A percentile compares a stretch with the other conserved stretches of the same genome.
These are phyloP conservation scores for Globisporangium alternatum DNA, from an alignment of 352 stramenopile species.

Conservation along the genomic window DNA sequence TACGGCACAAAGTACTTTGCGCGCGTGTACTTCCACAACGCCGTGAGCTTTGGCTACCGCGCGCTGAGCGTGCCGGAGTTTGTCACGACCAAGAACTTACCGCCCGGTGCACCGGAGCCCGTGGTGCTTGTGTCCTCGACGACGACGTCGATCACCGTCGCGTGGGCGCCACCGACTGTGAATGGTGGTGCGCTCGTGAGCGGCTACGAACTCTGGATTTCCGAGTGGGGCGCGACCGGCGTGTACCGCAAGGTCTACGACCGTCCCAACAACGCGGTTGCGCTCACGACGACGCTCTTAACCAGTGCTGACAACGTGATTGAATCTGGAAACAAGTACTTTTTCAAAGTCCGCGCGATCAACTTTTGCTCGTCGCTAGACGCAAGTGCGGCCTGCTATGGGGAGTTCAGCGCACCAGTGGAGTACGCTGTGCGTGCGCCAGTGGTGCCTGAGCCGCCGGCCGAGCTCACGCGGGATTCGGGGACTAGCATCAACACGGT, in stretches of 20 bases:
- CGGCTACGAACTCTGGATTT: constrained; percentile 95
- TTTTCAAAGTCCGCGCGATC: constrained; percentile 92
- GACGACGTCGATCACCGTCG: constrained; percentile 88
- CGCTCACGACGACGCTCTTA: constrained; percentile 65
- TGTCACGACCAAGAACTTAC: constrained; percentile 84
- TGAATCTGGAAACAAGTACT: constrained; percentile 90
- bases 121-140: constrained; percentile 90
- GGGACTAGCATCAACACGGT: constrained; percentile 65
- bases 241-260: constrained; percentile 92
- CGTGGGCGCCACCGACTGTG: constrained; percentile 86
- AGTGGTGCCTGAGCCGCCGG: constrained; percentile 81
- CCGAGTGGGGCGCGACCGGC: constrained; percentile 86
- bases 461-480: constrained; percentile 53
- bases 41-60: constrained; percentile 78
- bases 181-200: constrained; percentile 92
- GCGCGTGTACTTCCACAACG: constrained; percentile 89
- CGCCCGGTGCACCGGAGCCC: constrained; percentile 78
- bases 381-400: constrained; percentile 75
- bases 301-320: constrained; percentile 86
- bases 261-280: constrained; percentile 80
- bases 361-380: constrained; percentile 91
- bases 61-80: constrained; percentile 69
- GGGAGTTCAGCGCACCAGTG: constrained; percentile 84
- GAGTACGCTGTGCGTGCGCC: constrained; percentile 90
- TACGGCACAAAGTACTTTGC: constrained; percentile 91